Evolutionary conservation across 2,329 filamentous ascomycete species (phyloP), one percentile per base, ranked within the genome.

Genomic region (Alternaria ventricosa): DNA sequence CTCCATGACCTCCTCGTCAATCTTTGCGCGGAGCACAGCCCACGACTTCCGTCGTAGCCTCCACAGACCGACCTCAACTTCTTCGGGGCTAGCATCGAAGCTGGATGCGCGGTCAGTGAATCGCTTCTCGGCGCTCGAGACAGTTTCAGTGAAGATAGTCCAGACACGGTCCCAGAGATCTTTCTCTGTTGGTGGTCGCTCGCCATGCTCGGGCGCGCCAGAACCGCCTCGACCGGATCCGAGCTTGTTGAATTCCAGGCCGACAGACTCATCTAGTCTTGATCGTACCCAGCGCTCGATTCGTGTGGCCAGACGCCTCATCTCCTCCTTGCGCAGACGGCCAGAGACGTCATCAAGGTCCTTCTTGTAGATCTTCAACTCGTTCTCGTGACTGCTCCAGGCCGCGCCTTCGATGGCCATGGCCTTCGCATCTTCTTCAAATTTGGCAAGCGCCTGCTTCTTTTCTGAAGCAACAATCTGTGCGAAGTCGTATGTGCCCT

Each of bases 1-100:
- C 82, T 98, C 96, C 89, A 97, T 97, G 77, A 97, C 93, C 81
- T 99, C 96, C 77, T 99, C 96, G 36, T 98, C 95, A 66, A 99
- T 92, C 84, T 93, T 96, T 63, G 93, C 90, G 49, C 93, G 88
- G 65, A 99, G 85, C 13, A 95, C 94, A 44, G 90, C 90, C 96
- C 96, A 99, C 65, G 93, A 96, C 85, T 98, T 98, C 68, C 95
- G 89, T 63, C 95, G 90, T 68, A 99, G 83, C 60, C 94, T 89
- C 95, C 96, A 99, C 20, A 97, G 85, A 18, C 96, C 96, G 58
- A 97, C 88, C 65, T 96, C 92, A 20, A 97, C 93, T 82, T 99
- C 96, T 44, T 95, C 93, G 60, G 92, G 86, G 72, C 90, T 96
- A 49, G 96, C 96, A 79, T 98, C 93, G 71, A 98, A 97, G 83